These are phyloP conservation scores for Xylaria sp. DNA, from an alignment of 495 filamentous ascomycete genomes.

Conservation along the genomic window DNA sequence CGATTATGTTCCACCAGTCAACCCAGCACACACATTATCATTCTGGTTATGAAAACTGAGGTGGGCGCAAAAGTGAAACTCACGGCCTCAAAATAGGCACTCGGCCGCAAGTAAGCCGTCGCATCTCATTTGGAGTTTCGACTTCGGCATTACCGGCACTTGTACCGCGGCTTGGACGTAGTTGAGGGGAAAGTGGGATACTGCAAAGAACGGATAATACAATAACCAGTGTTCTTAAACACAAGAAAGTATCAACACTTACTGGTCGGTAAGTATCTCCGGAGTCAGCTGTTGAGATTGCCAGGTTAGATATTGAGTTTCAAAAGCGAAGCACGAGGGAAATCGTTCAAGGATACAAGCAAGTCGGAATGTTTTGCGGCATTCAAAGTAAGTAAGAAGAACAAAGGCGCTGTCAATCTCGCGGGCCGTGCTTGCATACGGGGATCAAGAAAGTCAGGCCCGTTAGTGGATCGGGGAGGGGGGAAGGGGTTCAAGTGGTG, in stretches of 20 bases:
- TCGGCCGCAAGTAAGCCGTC: constrained; percentile 11
- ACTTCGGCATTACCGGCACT: constrained; percentile 1
- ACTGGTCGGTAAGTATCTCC: constrained; percentile 62
- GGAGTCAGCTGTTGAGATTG: constrained; percentile 53
- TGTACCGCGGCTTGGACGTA: not conserved
- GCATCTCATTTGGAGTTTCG: not conserved
- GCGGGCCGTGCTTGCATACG: constrained; percentile 44
- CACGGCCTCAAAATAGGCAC: constrained; percentile 24
- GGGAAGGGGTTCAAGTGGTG: constrained; percentile 38
- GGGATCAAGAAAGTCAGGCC: constrained; percentile 40
- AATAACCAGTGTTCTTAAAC: not conserved
- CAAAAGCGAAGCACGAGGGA: constrained; percentile 28
- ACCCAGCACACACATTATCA: not conserved
- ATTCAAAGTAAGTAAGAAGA: constrained; percentile 13
- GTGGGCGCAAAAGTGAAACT: constrained; percentile 34
- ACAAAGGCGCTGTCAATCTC: constrained; percentile 31
- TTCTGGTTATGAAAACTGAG: constrained; percentile 9
- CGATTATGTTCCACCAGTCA: not conserved
- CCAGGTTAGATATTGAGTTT: constrained; percentile 47
- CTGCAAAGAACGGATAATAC: not conserved
- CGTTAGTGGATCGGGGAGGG: constrained; percentile 45
- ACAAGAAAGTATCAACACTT: constrained; percentile 39
- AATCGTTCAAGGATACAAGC: constrained; percentile 30
- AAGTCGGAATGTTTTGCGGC: constrained; percentile 15
- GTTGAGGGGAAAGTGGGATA: constrained; percentile 10